Conservation (phyloP, 345 rosid genomes). For the Hibiscus mutabilis region DNA sequence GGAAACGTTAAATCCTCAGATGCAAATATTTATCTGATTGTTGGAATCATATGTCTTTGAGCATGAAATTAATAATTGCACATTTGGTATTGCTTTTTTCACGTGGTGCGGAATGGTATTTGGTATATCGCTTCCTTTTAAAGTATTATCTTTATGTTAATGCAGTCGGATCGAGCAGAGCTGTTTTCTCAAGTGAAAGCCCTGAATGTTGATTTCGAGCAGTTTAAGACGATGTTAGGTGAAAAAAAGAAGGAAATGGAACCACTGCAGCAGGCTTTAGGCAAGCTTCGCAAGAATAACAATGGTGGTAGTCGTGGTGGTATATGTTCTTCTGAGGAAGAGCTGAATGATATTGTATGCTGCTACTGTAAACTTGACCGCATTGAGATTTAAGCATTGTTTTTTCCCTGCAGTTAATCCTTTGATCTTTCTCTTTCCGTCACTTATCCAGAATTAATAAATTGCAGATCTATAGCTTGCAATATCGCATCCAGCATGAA, state of each 20-base stretch:
- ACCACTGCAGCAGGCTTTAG: constrained; percentile 19
- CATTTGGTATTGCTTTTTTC: not conserved
- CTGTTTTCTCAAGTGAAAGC: not conserved
- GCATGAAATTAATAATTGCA: not conserved
- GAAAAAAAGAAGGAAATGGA: constrained; percentile 72
- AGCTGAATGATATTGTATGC: constrained; percentile 69
- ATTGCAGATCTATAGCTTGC: constrained; percentile 66
- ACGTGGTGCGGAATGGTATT: not conserved
- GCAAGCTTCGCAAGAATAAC: constrained; percentile 55
- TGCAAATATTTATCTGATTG: not conserved
- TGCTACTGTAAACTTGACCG: constrained; percentile 12
- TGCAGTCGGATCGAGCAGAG: constrained; percentile 42
- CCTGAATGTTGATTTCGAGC: constrained; percentile 26
- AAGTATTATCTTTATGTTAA: not conserved
- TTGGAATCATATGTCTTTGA: not conserved
- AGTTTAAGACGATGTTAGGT: constrained; percentile 36
- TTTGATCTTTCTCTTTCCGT: constrained; percentile 11
- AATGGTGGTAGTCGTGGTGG: constrained; percentile 40
- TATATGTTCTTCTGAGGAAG: constrained; percentile 83
- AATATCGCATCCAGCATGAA: constrained; percentile 12
- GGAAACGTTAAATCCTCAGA: not conserved
- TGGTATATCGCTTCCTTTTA: not conserved
- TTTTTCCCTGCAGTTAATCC: constrained; percentile 9
- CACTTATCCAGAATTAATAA: constrained; percentile 16
- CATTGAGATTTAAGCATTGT: not conserved